Evolutionary conservation across 805 yeast species (phyloP), one percentile per base, ranked within the genome.

Genomic region (Myxozyma lipomycoides): DNA sequence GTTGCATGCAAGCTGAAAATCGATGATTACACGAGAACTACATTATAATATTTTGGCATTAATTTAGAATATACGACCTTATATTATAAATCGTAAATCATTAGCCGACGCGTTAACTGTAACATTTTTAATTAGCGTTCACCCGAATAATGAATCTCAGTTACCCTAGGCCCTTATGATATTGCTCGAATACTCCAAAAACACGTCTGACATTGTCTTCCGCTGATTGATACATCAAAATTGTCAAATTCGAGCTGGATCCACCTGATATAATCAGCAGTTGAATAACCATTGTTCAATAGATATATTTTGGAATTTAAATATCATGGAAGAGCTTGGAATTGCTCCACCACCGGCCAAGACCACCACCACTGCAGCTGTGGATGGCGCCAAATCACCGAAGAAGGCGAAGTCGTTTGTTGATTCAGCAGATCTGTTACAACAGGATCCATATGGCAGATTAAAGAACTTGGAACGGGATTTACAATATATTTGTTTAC

Each of bases 401-500:
- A 44, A 41, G 51, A 42, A 36, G 42, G 24, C 39, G 35, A 49
- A 44, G 45, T 12, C n/a, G 26, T 9, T 19, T 1, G 18, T 18
- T 18, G 40, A 17, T 25, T 17, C 25, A 34, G 39, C 46, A 10
- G 47, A 18, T 3, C 5, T 40, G 4, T 4, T 6, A 15, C 35
- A 66, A 44, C 67, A 70, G 22, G 98, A 93, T 67, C 84, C 84
- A 35, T 93, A 93, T 70, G 72, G 87, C 60, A 84, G 78, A 61
- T 75, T 91, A 62, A 95, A 93, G 77, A 86, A 82, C 66, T 77
- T 93, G 57, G 95, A 95, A 67, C 88, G 90, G 60, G 96, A 91
- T 66, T 77, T 86, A 63, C 96, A 91, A 61, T 73, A 93, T 45
- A 72, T 93, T 56, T 72, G 78, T 52, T 75, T 93, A 59, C 98